A percentile compares a stretch with the other conserved stretches of the same genome.
Conservation (phyloP, 495 filamentous ascomycete genomes). For the Pyrenopolyporus hunteri region DNA sequence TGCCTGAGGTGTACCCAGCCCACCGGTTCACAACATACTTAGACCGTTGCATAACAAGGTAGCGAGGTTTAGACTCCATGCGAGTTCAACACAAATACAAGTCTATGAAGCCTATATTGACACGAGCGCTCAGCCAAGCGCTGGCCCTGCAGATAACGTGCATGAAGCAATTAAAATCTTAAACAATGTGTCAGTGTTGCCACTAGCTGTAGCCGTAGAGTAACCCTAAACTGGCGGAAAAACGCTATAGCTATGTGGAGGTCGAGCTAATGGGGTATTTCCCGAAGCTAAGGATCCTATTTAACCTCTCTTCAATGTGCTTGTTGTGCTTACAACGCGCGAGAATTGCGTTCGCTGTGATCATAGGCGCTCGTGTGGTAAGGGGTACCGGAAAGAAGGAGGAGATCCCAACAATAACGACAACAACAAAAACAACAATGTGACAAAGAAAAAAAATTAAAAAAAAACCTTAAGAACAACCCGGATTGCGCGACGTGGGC, state of each 20-base stretch:
- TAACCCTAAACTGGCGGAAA: constrained; percentile 18
- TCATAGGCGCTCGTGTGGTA: not conserved
- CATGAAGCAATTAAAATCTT: constrained; percentile 27
- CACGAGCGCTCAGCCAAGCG: not conserved
- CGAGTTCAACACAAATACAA: constrained; percentile 2
- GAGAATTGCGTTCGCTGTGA: too few relatives aligned
- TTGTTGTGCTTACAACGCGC: too few relatives aligned
- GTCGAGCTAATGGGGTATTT: constrained; percentile 22
- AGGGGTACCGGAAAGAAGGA: not conserved
- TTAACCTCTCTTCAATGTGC: not conserved
- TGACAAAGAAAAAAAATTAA: too few relatives aligned
- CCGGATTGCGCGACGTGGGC: not conserved
- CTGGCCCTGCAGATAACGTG: constrained; percentile 1
- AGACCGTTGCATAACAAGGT: not conserved
- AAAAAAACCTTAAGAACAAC: too few relatives aligned
- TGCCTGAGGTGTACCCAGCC: not conserved
- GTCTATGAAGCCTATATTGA: constrained; percentile 14
- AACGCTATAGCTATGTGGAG: constrained; percentile 6
- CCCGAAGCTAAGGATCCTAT: constrained; percentile 21
- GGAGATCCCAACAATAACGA: not conserved
- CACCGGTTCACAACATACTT: constrained; percentile 5
- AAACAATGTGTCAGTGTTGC: constrained; percentile 38
- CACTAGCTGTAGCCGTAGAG: constrained; percentile 30
- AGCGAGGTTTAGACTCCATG: constrained; percentile 7
- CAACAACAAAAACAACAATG: too few relatives aligned